These are phyloP conservation scores for Protomyces arabidopsidicola DNA, from an alignment of 1,139 yeast genomes.

Conservation along the genomic window DNA sequence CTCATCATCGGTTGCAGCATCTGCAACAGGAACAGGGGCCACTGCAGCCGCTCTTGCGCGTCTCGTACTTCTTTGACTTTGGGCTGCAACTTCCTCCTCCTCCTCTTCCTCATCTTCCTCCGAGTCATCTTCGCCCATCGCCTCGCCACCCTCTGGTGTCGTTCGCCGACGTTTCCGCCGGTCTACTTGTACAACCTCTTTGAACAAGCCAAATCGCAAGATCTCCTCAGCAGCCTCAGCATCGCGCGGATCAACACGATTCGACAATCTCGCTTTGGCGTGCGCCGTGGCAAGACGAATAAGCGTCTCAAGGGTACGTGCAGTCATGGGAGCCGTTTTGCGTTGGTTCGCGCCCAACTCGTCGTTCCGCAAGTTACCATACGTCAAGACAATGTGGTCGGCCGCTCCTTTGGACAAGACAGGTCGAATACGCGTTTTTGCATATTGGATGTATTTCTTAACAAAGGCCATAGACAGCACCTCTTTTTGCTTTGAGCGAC, in stretches of 20 bases:
- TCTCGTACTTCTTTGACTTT: conserved; percentile 11
- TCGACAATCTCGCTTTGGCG: conserved; percentile 85
- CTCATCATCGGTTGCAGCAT: conserved; percentile 8
- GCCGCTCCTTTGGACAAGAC: conserved; percentile 73
- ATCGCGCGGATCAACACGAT: conserved; percentile 67
- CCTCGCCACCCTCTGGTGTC: conserved; percentile 34
- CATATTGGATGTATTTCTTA: conserved; percentile 88
- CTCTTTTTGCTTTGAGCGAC: conserved; percentile 49
- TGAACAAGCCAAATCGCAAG: conserved; percentile 78
- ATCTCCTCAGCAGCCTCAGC: conserved; percentile 83
- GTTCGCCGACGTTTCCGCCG: conserved; percentile 37
- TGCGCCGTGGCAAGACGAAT: conserved; percentile 96
- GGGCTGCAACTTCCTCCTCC: conserved; percentile 36
- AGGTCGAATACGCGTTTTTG: conserved; percentile 84
- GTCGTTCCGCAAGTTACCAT: conserved; percentile 79
- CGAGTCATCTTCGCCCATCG: conserved; percentile 36
- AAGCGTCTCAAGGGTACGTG: conserved; percentile 93
- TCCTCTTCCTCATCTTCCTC: conserved; percentile 39
- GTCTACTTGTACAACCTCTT: conserved; percentile 51
- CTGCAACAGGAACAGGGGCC: conserved; percentile 30
- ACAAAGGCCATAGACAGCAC: conserved; percentile 78
- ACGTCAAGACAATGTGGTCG: conserved; percentile 72
- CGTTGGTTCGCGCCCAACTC: conserved; percentile 65
- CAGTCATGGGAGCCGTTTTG: conserved; percentile 91
- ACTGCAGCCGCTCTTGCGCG: conserved; percentile 13